Conservation (phyloP, 495 filamentous ascomycete genomes). For the Tuber microsphaerosporum region DNA sequence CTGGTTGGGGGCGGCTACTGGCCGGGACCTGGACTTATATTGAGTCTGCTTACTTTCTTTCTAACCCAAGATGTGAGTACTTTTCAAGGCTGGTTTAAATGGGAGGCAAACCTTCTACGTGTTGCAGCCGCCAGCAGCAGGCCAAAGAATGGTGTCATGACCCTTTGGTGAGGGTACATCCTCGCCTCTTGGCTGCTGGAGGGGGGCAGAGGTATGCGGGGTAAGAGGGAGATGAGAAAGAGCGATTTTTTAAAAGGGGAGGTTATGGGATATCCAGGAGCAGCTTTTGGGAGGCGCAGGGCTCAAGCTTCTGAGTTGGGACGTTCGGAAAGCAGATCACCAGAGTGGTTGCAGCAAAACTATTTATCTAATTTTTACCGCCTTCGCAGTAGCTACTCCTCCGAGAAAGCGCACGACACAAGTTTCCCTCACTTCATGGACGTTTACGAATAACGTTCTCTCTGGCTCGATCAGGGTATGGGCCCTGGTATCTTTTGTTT, state of each 20-base stretch:
- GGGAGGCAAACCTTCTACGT: not conserved
- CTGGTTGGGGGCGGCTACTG: not conserved
- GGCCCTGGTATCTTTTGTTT: not conserved
- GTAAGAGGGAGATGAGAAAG: not conserved
- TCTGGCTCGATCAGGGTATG: constrained; percentile 36
- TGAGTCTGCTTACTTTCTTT: not conserved
- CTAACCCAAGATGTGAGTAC: not conserved
- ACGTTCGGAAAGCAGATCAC: not conserved
- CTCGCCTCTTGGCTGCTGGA: not conserved
- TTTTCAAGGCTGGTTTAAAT: not conserved
- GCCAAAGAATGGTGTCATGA: not conserved
- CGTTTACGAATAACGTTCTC: constrained; percentile 35
- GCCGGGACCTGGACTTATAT: not conserved
- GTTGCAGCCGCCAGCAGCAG: not conserved
- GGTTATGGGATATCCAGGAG: not conserved
- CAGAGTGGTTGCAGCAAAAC: not conserved
- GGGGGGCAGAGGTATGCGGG: not conserved
- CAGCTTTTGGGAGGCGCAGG: not conserved
- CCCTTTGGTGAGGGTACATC: not conserved
- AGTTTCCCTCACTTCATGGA: constrained; percentile 35
- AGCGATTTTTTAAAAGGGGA: not conserved
- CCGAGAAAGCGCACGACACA: constrained; percentile 30
- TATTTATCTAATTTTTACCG: constrained; percentile 11
- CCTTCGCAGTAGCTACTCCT: constrained; percentile 10
- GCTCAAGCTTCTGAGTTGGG: not conserved